Conservation (phyloP, 202 grass and related monocot species). For the Carex sylvatica region DNA sequence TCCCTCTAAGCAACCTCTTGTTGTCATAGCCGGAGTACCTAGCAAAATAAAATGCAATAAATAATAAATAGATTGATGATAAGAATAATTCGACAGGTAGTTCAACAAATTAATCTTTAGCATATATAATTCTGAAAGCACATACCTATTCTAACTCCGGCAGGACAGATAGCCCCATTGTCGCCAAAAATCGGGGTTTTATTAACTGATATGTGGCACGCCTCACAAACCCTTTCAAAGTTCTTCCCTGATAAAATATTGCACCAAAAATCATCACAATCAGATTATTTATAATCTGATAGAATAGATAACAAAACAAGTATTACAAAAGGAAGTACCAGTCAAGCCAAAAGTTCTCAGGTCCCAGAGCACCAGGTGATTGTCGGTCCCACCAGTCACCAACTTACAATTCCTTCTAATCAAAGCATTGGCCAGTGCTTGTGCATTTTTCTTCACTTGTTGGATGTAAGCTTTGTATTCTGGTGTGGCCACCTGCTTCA, state of each 20-base stretch:
- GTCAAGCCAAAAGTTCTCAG: conserved; percentile 49
- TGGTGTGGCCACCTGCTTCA: conserved; percentile 47
- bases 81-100: neutral
- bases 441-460: conserved; percentile 54
- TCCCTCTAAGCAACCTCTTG: conserved; percentile 52
- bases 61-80: neutral
- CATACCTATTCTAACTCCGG: conserved; percentile 47
- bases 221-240: conserved; percentile 51
- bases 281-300: conserved; percentile 7
- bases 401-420: conserved; percentile 50
- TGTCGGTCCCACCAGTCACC: conserved; percentile 51
- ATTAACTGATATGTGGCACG: conserved; percentile 45
- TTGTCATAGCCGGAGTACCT: conserved; percentile 54
- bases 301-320: neutral
- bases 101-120: neutral
- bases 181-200: conserved; percentile 49
- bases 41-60: neutral
- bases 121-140: neutral
- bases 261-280: conserved; percentile 8
- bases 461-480: conserved; percentile 48
- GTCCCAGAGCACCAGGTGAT: conserved; percentile 54
- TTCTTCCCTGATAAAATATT: conserved; percentile 41
- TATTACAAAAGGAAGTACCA: conserved; percentile 28
- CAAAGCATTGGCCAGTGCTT: conserved; percentile 47
- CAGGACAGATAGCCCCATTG: conserved; percentile 47